These are phyloP conservation scores for Nadsonia fulvescens DNA, from an alignment of 805 yeast genomes.

Conservation along the genomic window DNA sequence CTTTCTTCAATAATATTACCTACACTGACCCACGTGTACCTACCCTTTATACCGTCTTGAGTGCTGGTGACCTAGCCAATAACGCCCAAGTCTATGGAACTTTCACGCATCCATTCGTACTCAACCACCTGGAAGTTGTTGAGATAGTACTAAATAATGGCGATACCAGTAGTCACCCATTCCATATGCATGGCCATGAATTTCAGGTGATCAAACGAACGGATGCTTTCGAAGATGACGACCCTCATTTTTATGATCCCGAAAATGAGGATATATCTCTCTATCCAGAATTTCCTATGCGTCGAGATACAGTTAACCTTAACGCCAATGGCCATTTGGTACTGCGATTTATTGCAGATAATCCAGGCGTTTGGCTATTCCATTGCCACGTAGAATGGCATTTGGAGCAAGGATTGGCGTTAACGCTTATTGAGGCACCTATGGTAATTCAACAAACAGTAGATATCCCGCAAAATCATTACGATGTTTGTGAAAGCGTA, in stretches of 20 bases:
- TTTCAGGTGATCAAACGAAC: slow-evolving; percentile 75
- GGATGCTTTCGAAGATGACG: slow-evolving; percentile 33
- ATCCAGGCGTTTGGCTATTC: slow-evolving; percentile 98
- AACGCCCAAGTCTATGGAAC: slow-evolving; percentile 60
- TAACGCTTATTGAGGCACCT: slow-evolving; percentile 75
- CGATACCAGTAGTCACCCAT: slow-evolving; percentile 91
- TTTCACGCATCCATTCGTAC: slow-evolving; percentile 58
- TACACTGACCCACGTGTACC: slow-evolving; percentile 76
- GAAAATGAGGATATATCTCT: slow-evolving; percentile 26
- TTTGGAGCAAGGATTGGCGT: slow-evolving; percentile 80
- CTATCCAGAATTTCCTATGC: slow-evolving; percentile 64
- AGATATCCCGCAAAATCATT: slow-evolving; percentile 41
- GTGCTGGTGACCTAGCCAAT: slow-evolving; percentile 35
- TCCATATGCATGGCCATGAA: slow-evolving; percentile 89
- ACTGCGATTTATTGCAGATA: slow-evolving; percentile 73
- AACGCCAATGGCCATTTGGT: slow-evolving; percentile 75
- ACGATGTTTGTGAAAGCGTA: slow-evolving; percentile 37
- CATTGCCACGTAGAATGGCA: slow-evolving; percentile 99
- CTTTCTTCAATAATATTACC: slow-evolving; percentile 84
- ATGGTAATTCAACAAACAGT: slow-evolving; percentile 27
- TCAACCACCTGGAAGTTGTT: slow-evolving; percentile 47
- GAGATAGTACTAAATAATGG: slow-evolving; percentile 71
- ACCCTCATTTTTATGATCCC: slow-evolving; percentile 41
- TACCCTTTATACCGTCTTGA: slow-evolving; percentile 56
- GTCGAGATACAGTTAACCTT: slow-evolving; percentile 67